These are phyloP conservation scores for Pseudocercospora musae DNA, from an alignment of 2,329 filamentous ascomycete species.

Conservation along the genomic window DNA sequence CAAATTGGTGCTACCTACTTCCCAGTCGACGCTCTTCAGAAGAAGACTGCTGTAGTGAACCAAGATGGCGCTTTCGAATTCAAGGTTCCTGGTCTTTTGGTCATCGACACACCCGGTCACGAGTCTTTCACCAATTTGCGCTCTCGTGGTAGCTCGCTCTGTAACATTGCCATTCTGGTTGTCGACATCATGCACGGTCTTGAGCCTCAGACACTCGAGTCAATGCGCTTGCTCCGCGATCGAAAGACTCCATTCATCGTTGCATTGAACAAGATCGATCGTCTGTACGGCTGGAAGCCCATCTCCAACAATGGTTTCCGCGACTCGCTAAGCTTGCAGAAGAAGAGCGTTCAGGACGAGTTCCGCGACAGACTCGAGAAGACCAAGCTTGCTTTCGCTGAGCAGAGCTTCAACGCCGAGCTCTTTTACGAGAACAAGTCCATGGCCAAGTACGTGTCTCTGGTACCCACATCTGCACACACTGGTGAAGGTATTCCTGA, in stretches of 20 bases:
- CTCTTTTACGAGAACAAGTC: conserved; percentile 98
- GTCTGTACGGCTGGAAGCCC: conserved; percentile 98
- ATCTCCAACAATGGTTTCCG: conserved; percentile 98
- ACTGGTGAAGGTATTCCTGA: conserved; percentile 99
- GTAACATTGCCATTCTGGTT: conserved; percentile 98
- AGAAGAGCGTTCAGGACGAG: conserved; percentile 88
- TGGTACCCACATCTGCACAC: conserved; percentile 94
- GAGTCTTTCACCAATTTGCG: conserved; percentile 99
- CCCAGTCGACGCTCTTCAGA: conserved; percentile 84
- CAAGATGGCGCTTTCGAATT: conserved; percentile 85
- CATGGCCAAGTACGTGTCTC: conserved; percentile 89
- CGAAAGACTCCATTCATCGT: conserved; percentile 97
- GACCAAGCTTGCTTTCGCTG: conserved; percentile 89
- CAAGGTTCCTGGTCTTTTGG: conserved; percentile 92
- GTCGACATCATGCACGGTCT: conserved; percentile 99
- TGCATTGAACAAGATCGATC: conserved; percentile 98
- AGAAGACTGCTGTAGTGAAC: conserved; percentile 94
- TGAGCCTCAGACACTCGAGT: conserved; percentile 94
- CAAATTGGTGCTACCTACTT: conserved; percentile 99
- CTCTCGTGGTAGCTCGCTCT: conserved; percentile 94
- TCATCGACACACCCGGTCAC: conserved; percentile 99
- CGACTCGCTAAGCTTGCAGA: conserved; percentile 85
- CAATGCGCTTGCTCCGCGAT: conserved; percentile 89
- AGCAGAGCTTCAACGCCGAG: conserved; percentile 97
- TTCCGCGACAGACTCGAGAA: conserved; percentile 86